Evolutionary conservation across 257 asterid genomes (phyloP).

Genomic region (Solanum microdontum): DNA sequence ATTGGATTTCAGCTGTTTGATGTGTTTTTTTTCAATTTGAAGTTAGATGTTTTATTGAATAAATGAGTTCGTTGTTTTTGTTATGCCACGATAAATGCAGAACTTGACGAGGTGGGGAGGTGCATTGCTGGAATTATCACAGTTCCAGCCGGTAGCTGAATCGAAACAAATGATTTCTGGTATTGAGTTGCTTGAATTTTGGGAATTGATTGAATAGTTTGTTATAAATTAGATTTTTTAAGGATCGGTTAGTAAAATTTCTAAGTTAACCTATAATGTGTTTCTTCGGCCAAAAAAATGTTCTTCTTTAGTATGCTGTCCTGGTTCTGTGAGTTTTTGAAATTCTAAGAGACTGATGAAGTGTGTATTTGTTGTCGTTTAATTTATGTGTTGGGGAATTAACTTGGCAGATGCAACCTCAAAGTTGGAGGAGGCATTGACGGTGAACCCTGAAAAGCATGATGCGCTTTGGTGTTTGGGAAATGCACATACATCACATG

Average conservation of each 20-base stretch:
- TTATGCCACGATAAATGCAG: conserved; percentile 20
- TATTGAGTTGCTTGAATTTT: neutral
- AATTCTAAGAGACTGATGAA: neutral
- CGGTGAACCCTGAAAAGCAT: conserved; percentile 48
- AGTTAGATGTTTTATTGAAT: neutral
- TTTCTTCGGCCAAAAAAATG: neutral
- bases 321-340: neutral
- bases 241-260: neutral
- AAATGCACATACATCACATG: conserved; percentile 74
- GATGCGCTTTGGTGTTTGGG: conserved; percentile 89
- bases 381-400: neutral
- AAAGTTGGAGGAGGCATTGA: conserved; percentile 77
- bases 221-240: neutral
- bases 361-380: neutral
- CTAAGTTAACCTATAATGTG: neutral
- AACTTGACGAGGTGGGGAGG: conserved; percentile 92
- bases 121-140: conserved; percentile 71
- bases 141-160: conserved; percentile 61
- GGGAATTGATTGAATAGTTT: neutral
- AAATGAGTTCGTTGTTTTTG: neutral
- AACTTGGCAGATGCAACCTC: conserved; percentile 55
- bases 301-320: neutral
- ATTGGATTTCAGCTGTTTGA: neutral
- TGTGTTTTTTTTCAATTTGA: neutral
- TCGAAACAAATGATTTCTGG: conserved; percentile 79